Evolutionary conservation across 345 rosid species (phyloP).

Genomic region (Microthlaspi erraticum): DNA sequence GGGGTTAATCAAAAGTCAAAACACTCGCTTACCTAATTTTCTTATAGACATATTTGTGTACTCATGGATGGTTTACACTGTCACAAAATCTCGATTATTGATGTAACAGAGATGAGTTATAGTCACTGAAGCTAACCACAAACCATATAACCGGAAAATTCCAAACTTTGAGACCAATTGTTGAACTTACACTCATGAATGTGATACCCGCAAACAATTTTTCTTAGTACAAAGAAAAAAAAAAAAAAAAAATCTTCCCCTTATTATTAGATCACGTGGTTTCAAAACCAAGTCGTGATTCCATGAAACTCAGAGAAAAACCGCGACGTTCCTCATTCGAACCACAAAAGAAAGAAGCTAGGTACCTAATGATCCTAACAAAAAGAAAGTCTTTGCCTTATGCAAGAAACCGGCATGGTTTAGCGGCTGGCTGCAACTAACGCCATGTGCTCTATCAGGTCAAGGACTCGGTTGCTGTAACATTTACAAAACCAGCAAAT

Average conservation of each 20-base stretch:
- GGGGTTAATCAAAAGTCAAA: neutral
- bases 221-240: neutral
- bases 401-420: neutral
- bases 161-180: neutral
- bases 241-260: neutral
- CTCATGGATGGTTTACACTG: neutral
- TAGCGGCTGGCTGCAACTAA: constrained; percentile 61
- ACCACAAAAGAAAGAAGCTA: neutral
- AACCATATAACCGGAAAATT: neutral
- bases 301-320: constrained; percentile 12
- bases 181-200: neutral
- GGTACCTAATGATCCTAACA: constrained; percentile 11
- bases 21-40: neutral
- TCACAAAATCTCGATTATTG: neutral
- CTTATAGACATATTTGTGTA: neutral
- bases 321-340: constrained; percentile 12
- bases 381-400: constrained; percentile 6
- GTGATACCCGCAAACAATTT: constrained; percentile 3
- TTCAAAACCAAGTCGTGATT: neutral
- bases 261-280: constrained; percentile 3
- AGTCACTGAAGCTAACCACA: neutral
- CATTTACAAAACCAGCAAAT: constrained; percentile 26
- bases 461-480: constrained; percentile 88
- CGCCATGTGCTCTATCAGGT: constrained; percentile 91
- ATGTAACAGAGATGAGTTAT: neutral